These are phyloP conservation scores for Scutellaria minor DNA, from an alignment of 257 asterid species.

Conservation along the genomic window DNA sequence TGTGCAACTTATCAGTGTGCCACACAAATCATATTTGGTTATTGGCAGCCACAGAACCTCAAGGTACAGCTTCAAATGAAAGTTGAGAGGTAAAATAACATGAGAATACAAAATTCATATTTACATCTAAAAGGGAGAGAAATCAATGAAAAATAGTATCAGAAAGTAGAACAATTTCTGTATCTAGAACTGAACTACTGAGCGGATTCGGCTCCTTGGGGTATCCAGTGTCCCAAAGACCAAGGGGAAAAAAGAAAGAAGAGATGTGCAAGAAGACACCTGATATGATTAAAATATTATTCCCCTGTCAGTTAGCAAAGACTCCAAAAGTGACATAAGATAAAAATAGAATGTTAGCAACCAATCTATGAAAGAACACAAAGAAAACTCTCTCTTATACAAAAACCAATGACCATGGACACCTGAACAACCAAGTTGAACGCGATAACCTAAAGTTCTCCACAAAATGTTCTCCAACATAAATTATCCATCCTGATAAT, in stretches of 20 bases:
- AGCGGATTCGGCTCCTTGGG: slow-evolving; percentile 24
- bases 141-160: slow-evolving; percentile 18
- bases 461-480: background rate
- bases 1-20: background rate
- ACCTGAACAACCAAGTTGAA: slow-evolving; percentile 23
- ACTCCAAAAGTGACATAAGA: slow-evolving; percentile 6
- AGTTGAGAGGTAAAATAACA: slow-evolving; percentile 7
- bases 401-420: slow-evolving; percentile 13
- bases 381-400: background rate
- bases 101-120: background rate
- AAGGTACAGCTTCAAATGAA: slow-evolving; percentile 19
- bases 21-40: background rate
- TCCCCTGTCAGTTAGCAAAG: slow-evolving; percentile 14
- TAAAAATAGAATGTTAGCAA: slow-evolving; percentile 11
- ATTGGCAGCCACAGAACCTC: slow-evolving; percentile 6
- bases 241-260: background rate
- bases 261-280: slow-evolving; percentile 16
- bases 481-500: background rate
- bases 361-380: slow-evolving; percentile 17
- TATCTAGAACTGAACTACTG: slow-evolving; percentile 28
- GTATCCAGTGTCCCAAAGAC: slow-evolving; percentile 5
- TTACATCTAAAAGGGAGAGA: background rate
- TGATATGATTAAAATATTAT: background rate
- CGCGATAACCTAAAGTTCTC: background rate
- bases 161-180: background rate